phyloP scores from a whole-genome alignment of 768 basidiomycete genomes.

The Amylocystis lapponica region DNA sequence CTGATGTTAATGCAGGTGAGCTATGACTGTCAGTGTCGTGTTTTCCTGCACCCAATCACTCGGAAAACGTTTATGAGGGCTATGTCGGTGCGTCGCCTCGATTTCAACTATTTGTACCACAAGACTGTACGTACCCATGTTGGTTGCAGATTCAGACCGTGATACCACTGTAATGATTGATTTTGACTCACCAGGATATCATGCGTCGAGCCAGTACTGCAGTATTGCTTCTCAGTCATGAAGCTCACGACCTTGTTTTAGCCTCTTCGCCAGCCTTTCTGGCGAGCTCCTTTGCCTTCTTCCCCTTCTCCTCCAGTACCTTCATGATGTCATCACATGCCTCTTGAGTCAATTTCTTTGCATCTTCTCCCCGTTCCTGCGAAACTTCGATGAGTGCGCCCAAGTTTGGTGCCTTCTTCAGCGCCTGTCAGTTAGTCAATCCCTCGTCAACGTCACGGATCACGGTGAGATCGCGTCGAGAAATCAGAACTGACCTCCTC shows the following conservation, averaged over 20 bases:
- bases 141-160: no score
- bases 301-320: conserved; percentile 25
- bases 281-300: conserved; percentile 22
- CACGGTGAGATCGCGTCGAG: not conserved
- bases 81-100: no score
- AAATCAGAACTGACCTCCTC: conserved; percentile 13
- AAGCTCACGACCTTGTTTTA: conserved; percentile 12
- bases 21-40: no score
- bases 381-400: conserved; percentile 17
- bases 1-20: no score
- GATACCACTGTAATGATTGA: no score
- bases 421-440: conserved; percentile 8
- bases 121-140: no score
- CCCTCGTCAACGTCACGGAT: not conserved
- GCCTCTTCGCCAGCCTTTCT: conserved; percentile 20
- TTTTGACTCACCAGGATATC: not conserved
- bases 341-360: conserved; percentile 26
- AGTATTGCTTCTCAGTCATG: no score
- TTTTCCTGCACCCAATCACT: no score
- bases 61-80: no score
- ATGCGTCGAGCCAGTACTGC: not conserved
- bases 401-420: conserved; percentile 21
- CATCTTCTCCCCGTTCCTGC: conserved; percentile 21
- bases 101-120: no score
- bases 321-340: conserved; percentile 24